Evolutionary conservation across 371 early-diverging fungal species (phyloP).

Genomic region (Mucor ambiguus): DNA sequence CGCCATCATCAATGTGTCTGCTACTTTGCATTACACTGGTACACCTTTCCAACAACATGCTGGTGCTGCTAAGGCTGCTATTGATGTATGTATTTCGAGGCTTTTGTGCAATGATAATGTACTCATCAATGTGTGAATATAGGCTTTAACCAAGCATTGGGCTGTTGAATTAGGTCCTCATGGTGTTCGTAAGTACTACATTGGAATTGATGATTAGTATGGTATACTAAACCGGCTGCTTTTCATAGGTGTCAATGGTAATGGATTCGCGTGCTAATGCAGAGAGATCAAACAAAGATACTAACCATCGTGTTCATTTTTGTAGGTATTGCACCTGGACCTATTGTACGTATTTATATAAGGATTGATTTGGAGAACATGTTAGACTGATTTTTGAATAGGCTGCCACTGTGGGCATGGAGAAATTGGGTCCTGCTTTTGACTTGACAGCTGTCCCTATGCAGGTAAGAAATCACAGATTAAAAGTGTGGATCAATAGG

Average conservation of each 20-base stretch:
- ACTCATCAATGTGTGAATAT: not conserved
- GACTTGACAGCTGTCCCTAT: conserved; percentile 29
- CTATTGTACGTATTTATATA: conserved; percentile 33
- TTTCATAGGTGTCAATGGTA: conserved; percentile 31
- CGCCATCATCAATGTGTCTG: conserved; percentile 66
- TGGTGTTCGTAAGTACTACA: conserved; percentile 43
- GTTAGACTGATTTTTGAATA: not conserved
- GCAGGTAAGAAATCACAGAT: conserved; percentile 24
- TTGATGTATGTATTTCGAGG: conserved; percentile 28
- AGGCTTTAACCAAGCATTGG: conserved; percentile 58
- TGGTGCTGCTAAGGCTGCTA: conserved; percentile 52
- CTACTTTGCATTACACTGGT: conserved; percentile 69
- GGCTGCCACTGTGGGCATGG: conserved; percentile 39
- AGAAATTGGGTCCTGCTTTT: conserved; percentile 35
- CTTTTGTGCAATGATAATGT: not conserved
- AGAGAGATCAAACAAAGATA: not conserved
- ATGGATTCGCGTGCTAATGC: not conserved
- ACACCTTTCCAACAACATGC: conserved; percentile 58
- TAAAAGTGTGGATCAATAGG: not conserved
- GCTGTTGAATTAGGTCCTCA: conserved; percentile 55
- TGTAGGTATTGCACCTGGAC: conserved; percentile 51
- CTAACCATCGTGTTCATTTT: not conserved
- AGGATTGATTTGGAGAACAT: not conserved
- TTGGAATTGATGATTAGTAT: not conserved
- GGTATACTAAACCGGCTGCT: not conserved